Evolutionary conservation across 441 rosid genomes (phyloP), one percentile per base, ranked within the genome.

Genomic region (Pelargonium fulgidum): DNA sequence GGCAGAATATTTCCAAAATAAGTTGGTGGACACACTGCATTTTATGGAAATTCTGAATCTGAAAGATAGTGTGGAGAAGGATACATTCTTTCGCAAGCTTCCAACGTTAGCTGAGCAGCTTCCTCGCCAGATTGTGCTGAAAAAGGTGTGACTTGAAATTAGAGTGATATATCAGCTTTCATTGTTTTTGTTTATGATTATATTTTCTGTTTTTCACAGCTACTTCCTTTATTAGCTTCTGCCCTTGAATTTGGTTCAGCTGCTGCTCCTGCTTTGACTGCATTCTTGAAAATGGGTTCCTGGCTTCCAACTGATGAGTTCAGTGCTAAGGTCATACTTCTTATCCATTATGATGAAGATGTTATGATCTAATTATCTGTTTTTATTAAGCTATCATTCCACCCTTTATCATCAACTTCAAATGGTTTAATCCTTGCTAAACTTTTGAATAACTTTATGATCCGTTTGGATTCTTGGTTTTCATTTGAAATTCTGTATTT

Each of bases 1-100:
- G 83, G 68, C 92, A 95, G 99, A 90, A 81, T 95, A 95, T 82
- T 92, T 92, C 78, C 97, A 95, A 80, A 95, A 95, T 80, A 95
- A 95, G 83, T 85, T 95, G 93, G 99, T 95, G 84, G 97, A 92
- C 84, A 95, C 99, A 48, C 92, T 95, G 81, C 99, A 90, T 81
- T 95, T 95, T 77, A 92, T 95, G 98, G 98, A 95, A 78, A 88
- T 95, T 79, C 96, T 95, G 50, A 90, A 83, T 75, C 77, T 95
- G 80, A 95, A 95, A 80, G 99, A 95, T 78, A 92, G 99, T 72
- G 85, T 88, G 26, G 98, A 95, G 82, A 95, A 88, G 82, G 99
- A 95, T 76, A 85, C 96, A 64, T 95, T 95, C 84, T 92, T 95
- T 80, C 96, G 95, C 56, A 95, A 95, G 79, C 98, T 92, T 72